A percentile compares a stretch with the other conserved stretches of the same genome.
phyloP scores from a whole-genome alignment of 352 stramenopile species.

The Peronospora destructor region DNA sequence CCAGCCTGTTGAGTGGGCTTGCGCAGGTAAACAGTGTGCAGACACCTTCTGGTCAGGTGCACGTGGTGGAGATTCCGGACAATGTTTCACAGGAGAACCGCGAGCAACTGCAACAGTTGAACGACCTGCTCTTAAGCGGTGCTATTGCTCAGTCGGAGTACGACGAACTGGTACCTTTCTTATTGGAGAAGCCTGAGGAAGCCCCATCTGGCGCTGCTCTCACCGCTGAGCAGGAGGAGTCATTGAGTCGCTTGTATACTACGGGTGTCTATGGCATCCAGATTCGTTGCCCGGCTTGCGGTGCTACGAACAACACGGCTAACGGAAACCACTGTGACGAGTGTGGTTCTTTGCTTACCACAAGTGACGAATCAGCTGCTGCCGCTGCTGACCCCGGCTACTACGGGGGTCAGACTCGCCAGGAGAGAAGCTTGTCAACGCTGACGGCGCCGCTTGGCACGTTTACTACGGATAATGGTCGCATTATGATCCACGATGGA shows the following conservation, averaged over 20 bases:
- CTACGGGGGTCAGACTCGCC: conserved; percentile 54
- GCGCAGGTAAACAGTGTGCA: conserved; percentile 74
- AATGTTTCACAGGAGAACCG: conserved; percentile 80
- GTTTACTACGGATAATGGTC: conserved; percentile 70
- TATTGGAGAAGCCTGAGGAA: conserved; percentile 63
- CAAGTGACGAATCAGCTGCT: conserved; percentile 50
- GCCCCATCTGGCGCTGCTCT: conserved; percentile 55
- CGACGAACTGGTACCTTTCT: conserved; percentile 82
- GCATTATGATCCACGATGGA: conserved; percentile 81
- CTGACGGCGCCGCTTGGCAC: conserved; percentile 65
- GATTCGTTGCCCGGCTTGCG: conserved; percentile 80
- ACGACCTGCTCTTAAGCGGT: conserved; percentile 74
- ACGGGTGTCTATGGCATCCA: conserved; percentile 78
- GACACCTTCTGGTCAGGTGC: conserved; percentile 59
- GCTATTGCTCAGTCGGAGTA: conserved; percentile 82
- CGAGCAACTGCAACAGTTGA: conserved; percentile 80
- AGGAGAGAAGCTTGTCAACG: conserved; percentile 49
- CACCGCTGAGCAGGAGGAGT: conserved; percentile 77
- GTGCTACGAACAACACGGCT: conserved; percentile 82
- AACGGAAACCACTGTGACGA: conserved; percentile 85
- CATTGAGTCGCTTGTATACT: conserved; percentile 67
- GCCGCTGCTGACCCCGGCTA: conserved; percentile 39
- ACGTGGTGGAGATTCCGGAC: conserved; percentile 79
- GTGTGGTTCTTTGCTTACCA: conserved; percentile 79
- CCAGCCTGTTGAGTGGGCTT: conserved; percentile 63